Percentiles rank a stretch among this genome's conserved stretches.
Conservation (phyloP, 805 yeast genomes). For the Lachancea lanzarotensis region DNA sequence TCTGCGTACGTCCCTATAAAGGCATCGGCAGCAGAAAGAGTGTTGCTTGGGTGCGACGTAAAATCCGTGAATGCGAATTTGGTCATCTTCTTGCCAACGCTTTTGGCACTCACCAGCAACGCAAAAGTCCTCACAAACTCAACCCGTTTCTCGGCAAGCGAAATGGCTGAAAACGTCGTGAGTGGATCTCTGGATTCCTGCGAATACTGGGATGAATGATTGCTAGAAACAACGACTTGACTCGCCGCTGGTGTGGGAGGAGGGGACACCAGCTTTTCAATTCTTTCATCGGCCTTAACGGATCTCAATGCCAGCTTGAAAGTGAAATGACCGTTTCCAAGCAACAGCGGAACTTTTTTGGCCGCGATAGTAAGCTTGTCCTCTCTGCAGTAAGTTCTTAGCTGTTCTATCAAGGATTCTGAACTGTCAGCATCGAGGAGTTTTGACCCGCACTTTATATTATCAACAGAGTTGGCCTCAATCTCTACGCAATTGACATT, state of each 20-base stretch:
- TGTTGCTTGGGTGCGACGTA: conserved; percentile 15
- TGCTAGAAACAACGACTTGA: conserved; percentile 1
- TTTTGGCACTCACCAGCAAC: conserved; percentile 8
- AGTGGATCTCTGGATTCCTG: conserved; percentile 4
- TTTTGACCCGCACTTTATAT: neutral
- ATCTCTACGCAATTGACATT: conserved; percentile 1
- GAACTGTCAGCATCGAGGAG: neutral
- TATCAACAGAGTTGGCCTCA: neutral
- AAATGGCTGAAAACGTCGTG: conserved; percentile 3
- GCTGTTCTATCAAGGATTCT: neutral
- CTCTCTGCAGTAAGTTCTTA: neutral
- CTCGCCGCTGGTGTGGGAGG: neutral
- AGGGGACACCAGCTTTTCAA: neutral
- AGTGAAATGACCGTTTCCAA: conserved; percentile 4
- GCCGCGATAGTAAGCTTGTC: neutral
- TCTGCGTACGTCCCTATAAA: conserved; percentile 18
- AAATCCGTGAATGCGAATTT: conserved; percentile 26
- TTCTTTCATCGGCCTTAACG: neutral
- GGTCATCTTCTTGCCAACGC: conserved; percentile 3
- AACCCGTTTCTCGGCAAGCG: neutral
- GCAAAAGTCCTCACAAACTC: conserved; percentile 9
- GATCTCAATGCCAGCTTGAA: conserved; percentile 5
- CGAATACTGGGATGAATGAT: neutral
- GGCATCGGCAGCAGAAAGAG: conserved; percentile 20
- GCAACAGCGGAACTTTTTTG: neutral